A percentile compares a stretch with the other conserved stretches of the same genome.
These are phyloP conservation scores for Ceratocystis diversiconidia DNA, from an alignment of 2,329 filamentous ascomycete genomes.

Conservation along the genomic window DNA sequence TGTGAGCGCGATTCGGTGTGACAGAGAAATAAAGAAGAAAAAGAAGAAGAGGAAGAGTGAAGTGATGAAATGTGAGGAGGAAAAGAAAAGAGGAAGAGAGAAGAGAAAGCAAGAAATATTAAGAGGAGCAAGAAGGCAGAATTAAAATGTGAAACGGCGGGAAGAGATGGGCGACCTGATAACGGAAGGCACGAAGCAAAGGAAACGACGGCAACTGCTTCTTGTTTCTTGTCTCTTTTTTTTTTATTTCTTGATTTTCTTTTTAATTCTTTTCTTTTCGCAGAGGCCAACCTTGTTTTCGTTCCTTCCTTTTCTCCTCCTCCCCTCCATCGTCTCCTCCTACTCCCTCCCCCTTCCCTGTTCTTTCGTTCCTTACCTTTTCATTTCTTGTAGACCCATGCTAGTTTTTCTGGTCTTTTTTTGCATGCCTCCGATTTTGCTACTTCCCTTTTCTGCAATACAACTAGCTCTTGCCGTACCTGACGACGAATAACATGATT, in stretches of 20 bases:
- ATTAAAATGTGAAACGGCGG: slow-evolving; percentile 13
- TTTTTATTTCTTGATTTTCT: not conserved
- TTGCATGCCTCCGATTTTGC: not conserved
- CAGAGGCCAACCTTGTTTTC: not conserved
- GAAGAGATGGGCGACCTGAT: slow-evolving; percentile 4
- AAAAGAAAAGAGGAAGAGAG: not conserved
- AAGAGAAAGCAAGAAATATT: not conserved
- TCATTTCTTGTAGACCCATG: not conserved
- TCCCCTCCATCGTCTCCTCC: not conserved
- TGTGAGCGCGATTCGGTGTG: not conserved
- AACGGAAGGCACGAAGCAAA: slow-evolving; percentile 13
- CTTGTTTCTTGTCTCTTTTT: not conserved
- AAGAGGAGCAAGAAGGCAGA: slow-evolving; percentile 8
- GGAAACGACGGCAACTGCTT: slow-evolving; percentile 4
- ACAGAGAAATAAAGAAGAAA: not conserved
- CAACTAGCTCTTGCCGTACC: too few relatives aligned
- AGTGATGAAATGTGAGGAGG: not conserved
- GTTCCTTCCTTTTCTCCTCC: not conserved
- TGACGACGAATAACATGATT: not conserved
- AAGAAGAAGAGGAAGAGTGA: not conserved
- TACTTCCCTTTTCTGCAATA: too few relatives aligned
- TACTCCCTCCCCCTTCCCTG: not conserved
- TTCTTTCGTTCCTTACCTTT: not conserved
- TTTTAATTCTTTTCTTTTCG: not conserved
- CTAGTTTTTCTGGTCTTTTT: not conserved